Percentiles rank a stretch among this genome's conserved stretches.
These are phyloP conservation scores for Pezizomycotina sp. DNA, from an alignment of 2,329 filamentous ascomycete species.

Conservation along the genomic window DNA sequence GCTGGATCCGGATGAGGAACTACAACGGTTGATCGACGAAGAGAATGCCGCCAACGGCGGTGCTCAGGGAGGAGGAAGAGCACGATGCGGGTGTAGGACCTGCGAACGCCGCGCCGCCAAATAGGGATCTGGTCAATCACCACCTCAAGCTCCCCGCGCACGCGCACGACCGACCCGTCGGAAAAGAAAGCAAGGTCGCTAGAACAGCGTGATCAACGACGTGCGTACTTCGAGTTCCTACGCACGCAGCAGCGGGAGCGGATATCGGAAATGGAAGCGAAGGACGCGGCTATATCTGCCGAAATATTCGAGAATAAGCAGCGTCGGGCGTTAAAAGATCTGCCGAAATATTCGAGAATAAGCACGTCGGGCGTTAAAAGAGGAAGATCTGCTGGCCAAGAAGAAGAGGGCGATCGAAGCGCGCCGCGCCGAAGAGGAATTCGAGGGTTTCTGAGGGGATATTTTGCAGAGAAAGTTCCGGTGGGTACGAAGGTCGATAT, in stretches of 20 bases:
- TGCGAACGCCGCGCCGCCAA: constrained; percentile 1
- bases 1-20: constrained; percentile 1
- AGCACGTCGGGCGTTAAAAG: constrained; percentile 8
- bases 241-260: constrained; percentile 13
- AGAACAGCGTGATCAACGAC: constrained; percentile 14
- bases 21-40: too few species aligned
- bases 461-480: constrained; percentile 13
- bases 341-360: constrained; percentile 9
- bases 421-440: not conserved
- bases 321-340: constrained; percentile 11
- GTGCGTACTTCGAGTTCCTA: constrained; percentile 15
- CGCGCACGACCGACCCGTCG: too few species aligned
- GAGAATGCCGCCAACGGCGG: constrained; percentile 1
- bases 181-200: constrained; percentile 18
- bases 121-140: constrained; percentile 14
- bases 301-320: constrained; percentile 16
- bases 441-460: constrained; percentile 9
- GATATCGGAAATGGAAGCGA: constrained; percentile 9
- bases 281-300: too few species aligned
- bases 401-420: not conserved
- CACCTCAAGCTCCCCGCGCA: too few species aligned
- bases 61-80: not conserved
- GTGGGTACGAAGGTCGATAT: constrained; percentile 3
- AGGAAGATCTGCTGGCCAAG: not conserved
- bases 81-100: constrained; percentile 3